Evolutionary conservation across 1,139 yeast species (phyloP).

Genomic region (Saccharomyces pastorianus): DNA sequence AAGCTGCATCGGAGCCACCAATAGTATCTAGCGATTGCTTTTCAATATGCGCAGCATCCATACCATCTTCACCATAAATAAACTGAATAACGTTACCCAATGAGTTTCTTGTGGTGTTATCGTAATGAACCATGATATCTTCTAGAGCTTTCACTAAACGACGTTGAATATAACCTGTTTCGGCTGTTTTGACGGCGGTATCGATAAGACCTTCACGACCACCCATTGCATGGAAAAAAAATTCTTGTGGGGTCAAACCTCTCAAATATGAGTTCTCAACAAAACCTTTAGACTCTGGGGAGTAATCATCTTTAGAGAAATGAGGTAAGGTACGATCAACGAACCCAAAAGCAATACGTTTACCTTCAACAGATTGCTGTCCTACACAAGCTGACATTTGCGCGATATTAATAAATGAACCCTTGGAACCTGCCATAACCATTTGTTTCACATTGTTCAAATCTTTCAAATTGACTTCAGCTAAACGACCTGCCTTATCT

Average conservation of each 20-base stretch:
- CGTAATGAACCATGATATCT: conserved; percentile 98
- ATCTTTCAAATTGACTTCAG: conserved; percentile 91
- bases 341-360: conserved; percentile 96
- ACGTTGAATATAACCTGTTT: conserved; percentile 98
- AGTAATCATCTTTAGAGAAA: conserved; percentile 94
- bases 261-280: conserved; percentile 95
- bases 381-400: conserved; percentile 99
- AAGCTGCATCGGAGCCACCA: conserved; percentile 81
- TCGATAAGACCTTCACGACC: conserved; percentile 99
- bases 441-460: conserved; percentile 94
- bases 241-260: conserved; percentile 97
- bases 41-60: conserved; percentile 97
- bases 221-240: conserved; percentile 99
- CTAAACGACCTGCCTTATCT: conserved; percentile 98
- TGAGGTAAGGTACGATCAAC: conserved; percentile 95
- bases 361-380: conserved; percentile 99
- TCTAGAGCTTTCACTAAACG: conserved; percentile 97
- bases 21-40: conserved; percentile 94
- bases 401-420: conserved; percentile 96
- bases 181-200: conserved; percentile 98
- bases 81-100: conserved; percentile 94
- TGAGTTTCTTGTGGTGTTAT: conserved; percentile 96
- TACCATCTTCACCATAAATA: conserved; percentile 97
- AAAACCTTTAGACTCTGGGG: conserved; percentile 96
- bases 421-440: conserved; percentile 99